Conservation (phyloP, 1,139 yeast species). For the Saccharomyces hybrid region DNA sequence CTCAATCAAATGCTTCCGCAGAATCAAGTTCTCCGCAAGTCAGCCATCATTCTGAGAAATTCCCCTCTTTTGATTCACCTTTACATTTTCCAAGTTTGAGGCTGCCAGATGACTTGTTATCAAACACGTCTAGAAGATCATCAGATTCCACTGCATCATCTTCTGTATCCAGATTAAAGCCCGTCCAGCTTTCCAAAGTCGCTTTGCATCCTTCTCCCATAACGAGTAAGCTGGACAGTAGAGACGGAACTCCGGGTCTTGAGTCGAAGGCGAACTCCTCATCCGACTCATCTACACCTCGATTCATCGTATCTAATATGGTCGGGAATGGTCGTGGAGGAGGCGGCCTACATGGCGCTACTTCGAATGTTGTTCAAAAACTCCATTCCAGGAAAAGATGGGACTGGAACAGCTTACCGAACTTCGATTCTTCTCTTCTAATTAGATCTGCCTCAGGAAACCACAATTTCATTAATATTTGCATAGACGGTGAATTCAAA, state of each 20-base stretch:
- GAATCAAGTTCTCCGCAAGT: neutral
- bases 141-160: neutral
- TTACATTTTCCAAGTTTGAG: neutral
- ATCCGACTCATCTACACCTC: neutral
- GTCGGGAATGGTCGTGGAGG: neutral
- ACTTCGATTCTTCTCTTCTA: conserved; percentile 8
- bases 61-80: neutral
- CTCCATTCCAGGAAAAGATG: conserved; percentile 13
- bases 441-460: conserved; percentile 1
- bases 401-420: conserved; percentile 22
- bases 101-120: neutral
- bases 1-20: neutral
- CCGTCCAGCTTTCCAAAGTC: neutral
- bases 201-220: neutral
- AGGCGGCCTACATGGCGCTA: neutral
- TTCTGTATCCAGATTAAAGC: neutral
- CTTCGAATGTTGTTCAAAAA: conserved; percentile 14
- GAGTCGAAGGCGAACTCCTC: neutral
- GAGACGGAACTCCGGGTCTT: neutral
- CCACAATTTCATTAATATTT: conserved; percentile 8
- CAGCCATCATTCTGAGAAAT: neutral
- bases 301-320: neutral
- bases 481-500: conserved; percentile 22
- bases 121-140: neutral
- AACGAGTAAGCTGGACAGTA: neutral